Evolutionary conservation across 306 rosid species (phyloP).

Genomic region (Sophora flavescens): DNA sequence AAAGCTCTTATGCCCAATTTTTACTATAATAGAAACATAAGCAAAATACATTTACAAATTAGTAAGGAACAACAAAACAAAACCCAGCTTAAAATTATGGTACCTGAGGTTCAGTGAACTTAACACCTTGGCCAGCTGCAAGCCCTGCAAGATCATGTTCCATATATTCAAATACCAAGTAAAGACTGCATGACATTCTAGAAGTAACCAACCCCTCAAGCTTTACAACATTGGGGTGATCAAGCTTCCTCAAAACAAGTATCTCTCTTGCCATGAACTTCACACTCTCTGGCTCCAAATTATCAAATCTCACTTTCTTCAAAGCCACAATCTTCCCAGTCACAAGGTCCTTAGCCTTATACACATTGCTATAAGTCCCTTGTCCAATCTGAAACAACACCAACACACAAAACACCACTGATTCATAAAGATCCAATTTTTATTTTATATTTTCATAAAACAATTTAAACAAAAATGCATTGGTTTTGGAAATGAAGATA

Average conservation of each 20-base stretch:
- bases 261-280: conserved; percentile 99
- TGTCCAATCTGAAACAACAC: conserved; percentile 83
- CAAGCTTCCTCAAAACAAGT: conserved; percentile 84
- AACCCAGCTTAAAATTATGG: conserved; percentile 43
- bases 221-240: conserved; percentile 96
- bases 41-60: conserved; percentile 32
- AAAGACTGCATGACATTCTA: conserved; percentile 97
- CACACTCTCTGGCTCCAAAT: conserved; percentile 96
- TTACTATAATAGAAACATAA: conserved; percentile 32
- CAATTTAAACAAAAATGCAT: not conserved
- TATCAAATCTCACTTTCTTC: conserved; percentile 97
- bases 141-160: conserved; percentile 99
- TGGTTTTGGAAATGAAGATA: conserved; percentile 32
- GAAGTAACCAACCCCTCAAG: conserved; percentile 97
- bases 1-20: conserved; percentile 48
- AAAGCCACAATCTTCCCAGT: conserved; percentile 91
- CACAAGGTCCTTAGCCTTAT: conserved; percentile 86
- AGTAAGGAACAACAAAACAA: conserved; percentile 23
- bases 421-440: conserved; percentile 31
- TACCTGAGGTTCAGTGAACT: conserved; percentile 96
- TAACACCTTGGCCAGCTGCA: conserved; percentile 77
- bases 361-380: conserved; percentile 98
- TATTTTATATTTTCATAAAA: not conserved
- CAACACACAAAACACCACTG: not conserved
- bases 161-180: conserved; percentile 95